A percentile compares a stretch with the other conserved stretches of the same genome.
Conservation (phyloP, 805 yeast genomes). For the Deakozyma indianensis region DNA sequence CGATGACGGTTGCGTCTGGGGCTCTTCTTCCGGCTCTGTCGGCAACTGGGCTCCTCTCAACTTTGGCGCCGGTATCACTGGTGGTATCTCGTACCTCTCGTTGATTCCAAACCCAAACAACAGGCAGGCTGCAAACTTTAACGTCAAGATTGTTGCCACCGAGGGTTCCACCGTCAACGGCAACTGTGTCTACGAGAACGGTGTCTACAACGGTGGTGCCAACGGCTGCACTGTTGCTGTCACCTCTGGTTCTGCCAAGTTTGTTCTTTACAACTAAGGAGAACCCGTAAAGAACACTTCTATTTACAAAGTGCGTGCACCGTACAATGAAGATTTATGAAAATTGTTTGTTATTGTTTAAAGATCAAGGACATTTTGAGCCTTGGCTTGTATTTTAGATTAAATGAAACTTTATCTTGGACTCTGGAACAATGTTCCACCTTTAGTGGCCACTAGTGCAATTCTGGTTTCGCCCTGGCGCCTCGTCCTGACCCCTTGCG, state of each 20-base stretch:
- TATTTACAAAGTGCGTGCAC: too few relatives aligned
- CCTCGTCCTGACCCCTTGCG: too few relatives aligned
- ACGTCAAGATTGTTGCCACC: conserved; percentile 64
- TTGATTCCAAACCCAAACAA: conserved; percentile 94
- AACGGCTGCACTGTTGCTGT: conserved; percentile 94
- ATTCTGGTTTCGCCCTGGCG: too few relatives aligned
- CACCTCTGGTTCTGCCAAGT: conserved; percentile 67
- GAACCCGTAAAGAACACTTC: not conserved
- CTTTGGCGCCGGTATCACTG: conserved; percentile 80
- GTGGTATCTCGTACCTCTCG: conserved; percentile 66
- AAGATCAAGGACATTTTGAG: too few relatives aligned
- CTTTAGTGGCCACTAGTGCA: too few relatives aligned
- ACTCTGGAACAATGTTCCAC: too few relatives aligned
- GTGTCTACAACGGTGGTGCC: conserved; percentile 56
- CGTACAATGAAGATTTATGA: not conserved
- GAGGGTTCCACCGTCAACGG: conserved; percentile 54
- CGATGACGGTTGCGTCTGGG: conserved; percentile 94
- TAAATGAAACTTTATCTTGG: too few relatives aligned
- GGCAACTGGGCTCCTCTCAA: conserved; percentile 99
- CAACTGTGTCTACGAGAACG: conserved; percentile 66
- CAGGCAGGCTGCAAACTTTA: conserved; percentile 49
- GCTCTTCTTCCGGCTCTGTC: conserved; percentile 55
- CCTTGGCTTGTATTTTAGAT: too few relatives aligned
- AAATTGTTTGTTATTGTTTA: not conserved
- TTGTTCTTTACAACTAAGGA: conserved; percentile 46